Evolutionary conservation across 768 basidiomycete genomes (phyloP).

Genomic region (Pholiota molesta): DNA sequence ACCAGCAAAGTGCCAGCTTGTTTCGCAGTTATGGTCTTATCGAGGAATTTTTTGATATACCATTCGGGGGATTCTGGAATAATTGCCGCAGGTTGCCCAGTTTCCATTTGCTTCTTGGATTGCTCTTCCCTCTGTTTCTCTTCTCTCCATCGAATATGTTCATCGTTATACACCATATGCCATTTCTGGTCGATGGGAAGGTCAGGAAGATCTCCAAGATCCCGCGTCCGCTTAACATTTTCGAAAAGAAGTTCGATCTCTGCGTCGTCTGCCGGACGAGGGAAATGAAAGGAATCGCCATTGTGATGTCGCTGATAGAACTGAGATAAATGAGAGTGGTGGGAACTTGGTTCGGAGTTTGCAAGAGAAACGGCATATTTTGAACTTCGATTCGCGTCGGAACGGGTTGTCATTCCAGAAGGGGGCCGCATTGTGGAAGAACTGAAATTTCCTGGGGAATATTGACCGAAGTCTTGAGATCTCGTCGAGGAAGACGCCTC

Average conservation of each 20-base stretch:
- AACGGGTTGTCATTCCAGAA: constrained; percentile 55
- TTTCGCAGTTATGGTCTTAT: constrained; percentile 81
- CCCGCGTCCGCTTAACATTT: constrained; percentile 71
- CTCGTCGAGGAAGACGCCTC: constrained; percentile 60
- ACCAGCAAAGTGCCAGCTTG: constrained; percentile 77
- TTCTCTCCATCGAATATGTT: constrained; percentile 78
- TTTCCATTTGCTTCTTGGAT: constrained; percentile 59
- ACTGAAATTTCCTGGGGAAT: constrained; percentile 31
- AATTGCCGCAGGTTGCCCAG: constrained; percentile 54
- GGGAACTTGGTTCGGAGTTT: constrained; percentile 45
- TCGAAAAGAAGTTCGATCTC: constrained; percentile 85
- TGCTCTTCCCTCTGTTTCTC: constrained; percentile 68
- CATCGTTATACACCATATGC: constrained; percentile 84
- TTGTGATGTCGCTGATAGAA: constrained; percentile 57
- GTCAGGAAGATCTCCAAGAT: constrained; percentile 58
- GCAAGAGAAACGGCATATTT: constrained; percentile 64
- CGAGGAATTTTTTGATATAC: constrained; percentile 91
- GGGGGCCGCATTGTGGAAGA: constrained; percentile 49
- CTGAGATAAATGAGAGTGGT: constrained; percentile 51
- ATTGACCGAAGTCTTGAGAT: constrained; percentile 60
- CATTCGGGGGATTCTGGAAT: constrained; percentile 83
- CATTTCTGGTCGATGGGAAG: constrained; percentile 87
- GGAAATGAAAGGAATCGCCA: constrained; percentile 66
- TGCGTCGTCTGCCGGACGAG: constrained; percentile 73
- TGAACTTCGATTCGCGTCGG: constrained; percentile 61